These are phyloP conservation scores for Picea glauca DNA, from an alignment of 75 land plant genomes.

Conservation along the genomic window DNA sequence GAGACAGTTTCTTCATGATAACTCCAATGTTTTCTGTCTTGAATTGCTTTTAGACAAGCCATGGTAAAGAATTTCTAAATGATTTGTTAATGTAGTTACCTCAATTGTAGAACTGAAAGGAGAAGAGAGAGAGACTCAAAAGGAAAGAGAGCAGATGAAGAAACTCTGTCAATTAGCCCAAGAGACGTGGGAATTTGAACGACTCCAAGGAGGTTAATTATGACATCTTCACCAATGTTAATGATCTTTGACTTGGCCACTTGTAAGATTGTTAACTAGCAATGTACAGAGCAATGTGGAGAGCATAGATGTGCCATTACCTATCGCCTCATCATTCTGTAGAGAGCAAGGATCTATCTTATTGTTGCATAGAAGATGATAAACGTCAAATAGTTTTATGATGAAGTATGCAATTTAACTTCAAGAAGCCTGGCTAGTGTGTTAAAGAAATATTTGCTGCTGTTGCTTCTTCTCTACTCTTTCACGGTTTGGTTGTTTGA, in stretches of 20 bases:
- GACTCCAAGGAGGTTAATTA: neutral
- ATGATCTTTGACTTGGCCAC: neutral
- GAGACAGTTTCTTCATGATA: neutral
- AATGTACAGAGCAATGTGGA: no score
- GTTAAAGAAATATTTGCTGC: neutral
- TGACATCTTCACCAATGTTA: neutral
- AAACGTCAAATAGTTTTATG: neutral
- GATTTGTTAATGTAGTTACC: neutral
- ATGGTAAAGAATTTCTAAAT: neutral
- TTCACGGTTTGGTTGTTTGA: neutral
- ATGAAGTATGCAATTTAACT: neutral
- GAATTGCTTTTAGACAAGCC: neutral
- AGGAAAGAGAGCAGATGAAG: neutral
- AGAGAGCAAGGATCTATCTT: neutral
- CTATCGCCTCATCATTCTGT: neutral
- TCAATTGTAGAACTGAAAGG: neutral
- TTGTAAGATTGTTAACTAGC: neutral
- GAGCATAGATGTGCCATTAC: neutral
- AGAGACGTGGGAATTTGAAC: neutral
- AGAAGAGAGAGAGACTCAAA: neutral
- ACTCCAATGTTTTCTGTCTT: neutral
- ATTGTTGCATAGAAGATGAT: neutral
- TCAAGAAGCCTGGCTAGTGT: neutral
- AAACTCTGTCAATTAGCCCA: neutral
- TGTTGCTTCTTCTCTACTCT: slow-evolving; percentile 1